These are phyloP conservation scores for Inga leiocalycina DNA, from an alignment of 306 rosid genomes.

Conservation along the genomic window DNA sequence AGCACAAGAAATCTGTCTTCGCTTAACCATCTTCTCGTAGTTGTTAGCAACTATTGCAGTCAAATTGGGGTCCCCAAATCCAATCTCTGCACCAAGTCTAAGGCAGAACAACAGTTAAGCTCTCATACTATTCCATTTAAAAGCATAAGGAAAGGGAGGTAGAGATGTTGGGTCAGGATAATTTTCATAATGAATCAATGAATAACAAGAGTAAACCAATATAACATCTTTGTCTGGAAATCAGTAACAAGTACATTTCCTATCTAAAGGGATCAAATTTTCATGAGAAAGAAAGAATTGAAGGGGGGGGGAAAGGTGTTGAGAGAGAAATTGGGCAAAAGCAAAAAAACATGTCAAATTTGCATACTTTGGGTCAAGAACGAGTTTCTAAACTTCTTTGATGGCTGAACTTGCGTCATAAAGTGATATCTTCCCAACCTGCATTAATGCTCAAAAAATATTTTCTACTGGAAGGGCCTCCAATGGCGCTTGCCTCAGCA, in stretches of 20 bases:
- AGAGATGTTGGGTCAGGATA: neutral
- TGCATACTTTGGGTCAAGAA: conserved; percentile 89
- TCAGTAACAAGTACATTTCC: neutral
- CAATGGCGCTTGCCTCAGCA: too few relatives aligned
- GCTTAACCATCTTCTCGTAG: conserved; percentile 78
- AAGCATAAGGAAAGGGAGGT: neutral
- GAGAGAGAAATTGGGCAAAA: neutral
- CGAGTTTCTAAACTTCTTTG: conserved; percentile 93
- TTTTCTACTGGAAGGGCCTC: too few relatives aligned
- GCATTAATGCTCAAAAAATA: conserved; percentile 37
- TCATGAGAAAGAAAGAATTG: neutral
- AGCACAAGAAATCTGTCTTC: conserved; percentile 80
- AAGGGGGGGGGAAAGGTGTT: neutral
- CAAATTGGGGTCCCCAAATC: conserved; percentile 88
- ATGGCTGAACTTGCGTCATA: conserved; percentile 97
- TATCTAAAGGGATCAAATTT: neutral
- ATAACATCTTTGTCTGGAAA: neutral
- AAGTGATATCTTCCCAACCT: conserved; percentile 95
- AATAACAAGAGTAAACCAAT: neutral
- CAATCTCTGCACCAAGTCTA: conserved; percentile 82
- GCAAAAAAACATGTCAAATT: conserved; percentile 12
- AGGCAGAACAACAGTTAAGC: conserved; percentile 34
- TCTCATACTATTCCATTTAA: neutral
- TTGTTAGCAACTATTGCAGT: conserved; percentile 89
- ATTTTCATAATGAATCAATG: conserved; percentile 15